phyloP scores from a whole-genome alignment of 78 protist genomes.

The Dictyostelium discoideum region DNA sequence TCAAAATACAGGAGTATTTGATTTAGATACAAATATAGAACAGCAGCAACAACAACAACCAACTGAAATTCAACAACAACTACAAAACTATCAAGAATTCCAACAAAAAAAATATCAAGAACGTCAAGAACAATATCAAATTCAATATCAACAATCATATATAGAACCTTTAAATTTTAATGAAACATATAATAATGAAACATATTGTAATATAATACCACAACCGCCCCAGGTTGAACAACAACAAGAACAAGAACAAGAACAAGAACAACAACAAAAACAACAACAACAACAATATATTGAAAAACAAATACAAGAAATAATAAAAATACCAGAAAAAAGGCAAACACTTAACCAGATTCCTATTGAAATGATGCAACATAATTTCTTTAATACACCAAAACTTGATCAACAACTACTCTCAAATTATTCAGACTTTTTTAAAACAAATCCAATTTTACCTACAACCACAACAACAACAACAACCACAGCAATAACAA shows the following conservation, averaged over 20 bases:
- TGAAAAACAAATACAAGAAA: neutral
- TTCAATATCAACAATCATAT: neutral
- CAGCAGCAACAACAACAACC: neutral
- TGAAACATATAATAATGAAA: too few species aligned
- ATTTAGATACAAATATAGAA: too few species aligned
- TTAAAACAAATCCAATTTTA: neutral
- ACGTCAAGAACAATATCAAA: neutral
- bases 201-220: neutral
- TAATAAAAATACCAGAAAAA: neutral
- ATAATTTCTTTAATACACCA: neutral
- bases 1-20: too few species aligned
- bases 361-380: too few species aligned
- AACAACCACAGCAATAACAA: neutral
- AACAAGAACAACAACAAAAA: neutral
- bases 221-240: neutral
- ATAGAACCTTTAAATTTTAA: neutral
- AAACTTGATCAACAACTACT: neutral
- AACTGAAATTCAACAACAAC: neutral
- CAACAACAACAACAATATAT: too few species aligned
- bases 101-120: neutral
- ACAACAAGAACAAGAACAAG: neutral
- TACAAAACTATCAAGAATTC: neutral
- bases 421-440: neutral
- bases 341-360: too few species aligned
- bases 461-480: neutral